Evolutionary conservation across 75 land plant species (phyloP), one percentile per base, ranked within the genome.

Genomic region (Chamaecyparis obtusa): DNA sequence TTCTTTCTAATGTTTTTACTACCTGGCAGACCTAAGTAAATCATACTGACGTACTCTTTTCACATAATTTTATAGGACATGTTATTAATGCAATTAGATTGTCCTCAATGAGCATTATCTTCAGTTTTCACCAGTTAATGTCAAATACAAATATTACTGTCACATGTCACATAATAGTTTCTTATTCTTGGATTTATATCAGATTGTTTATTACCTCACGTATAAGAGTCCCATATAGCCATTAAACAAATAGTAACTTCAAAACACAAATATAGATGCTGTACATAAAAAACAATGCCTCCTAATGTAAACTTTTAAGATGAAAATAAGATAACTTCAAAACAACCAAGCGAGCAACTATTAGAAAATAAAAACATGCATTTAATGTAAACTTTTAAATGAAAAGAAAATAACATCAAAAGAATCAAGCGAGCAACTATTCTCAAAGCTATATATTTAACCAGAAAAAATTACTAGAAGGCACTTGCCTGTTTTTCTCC

Each of bases 401-500:
- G 56, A 14, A 84, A 84, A 36, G 33, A 19, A 51, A 84, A 35
- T 32, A 54, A 43, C 35, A 15, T 15, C 16, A 35, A 44, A 19
- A 48, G 48, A 43, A 41, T 51, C 15, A 89, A 86, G 87, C 17
- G 49, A 44, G 19, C 24, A 32, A 82, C 17, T 86, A 16, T 57
- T 30, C 54, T 9, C 46, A 41, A 76, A 41, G 11, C 24, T 32
- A 79, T 43, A 44, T 13, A 43, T 32, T 36, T 19, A 57, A 24
- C 24, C 32, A 35, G 84, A 57, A 27, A 41, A n/a, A 86, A 51
- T 15, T 35, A 85, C 79, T 11, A 46, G 15, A 9, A 36, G 39
- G 17, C 15, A 77, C 91, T 89, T 90, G 84, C 97, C 93, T 90
- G 79, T 93, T 95, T 56, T 76, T 86, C 83, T 95, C 95, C 89